Base-by-base conservation (phyloP, 2,329 filamentous ascomycete genomes). In the Xylaria digitata region DNA sequence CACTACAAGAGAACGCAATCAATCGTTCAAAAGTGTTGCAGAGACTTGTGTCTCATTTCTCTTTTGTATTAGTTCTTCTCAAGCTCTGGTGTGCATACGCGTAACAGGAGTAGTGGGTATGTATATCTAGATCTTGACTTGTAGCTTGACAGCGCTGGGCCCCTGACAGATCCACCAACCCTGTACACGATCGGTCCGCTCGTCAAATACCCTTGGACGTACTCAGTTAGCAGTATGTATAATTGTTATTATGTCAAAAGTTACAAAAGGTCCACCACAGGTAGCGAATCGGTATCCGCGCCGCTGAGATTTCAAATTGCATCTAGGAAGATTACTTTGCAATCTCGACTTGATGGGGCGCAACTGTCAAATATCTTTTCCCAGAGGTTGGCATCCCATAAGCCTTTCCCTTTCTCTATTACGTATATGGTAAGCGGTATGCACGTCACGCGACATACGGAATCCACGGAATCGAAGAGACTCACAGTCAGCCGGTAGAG, bases 151-250 rank as follows among this genome's bases (percentile, higher is more conserved):
- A 11, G 30, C 43, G 11, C 26, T 15, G 43, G 23, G 54, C 43
- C 50, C 61, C 43, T 65, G 56, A 50, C 49, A 55, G 60, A 65
- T 60, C 30, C n/a, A n/a, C n/a, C n/a, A n/a, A n/a, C n/a, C n/a
- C n/a, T n/a, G n/a, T 61, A 6, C 23, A 21, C 34, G 34, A 23
- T 23, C 11, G 62, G 30, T 45, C 62, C 62, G 56, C 56, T 60
- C 23, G 3, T 6, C 3, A 55, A 32, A 9, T 40, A 19, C 37
- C 53, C 49, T 59, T 64, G 40, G 11, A 54, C 61, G 13, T 42
- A 48, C 55, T 49, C 32, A 26, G 56, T 60, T 65, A 60, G 56
- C 56, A 34, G 45, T 34, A 42, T 46, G 32, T 30, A 52, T 23
- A 26, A 40, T 42, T 50, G n/a, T n/a, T 42, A 19, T 1, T 23